A percentile compares a stretch with the other conserved stretches of the same genome.
Conservation (phyloP, 495 filamentous ascomycete genomes). For the Hypoxylon rickii region DNA sequence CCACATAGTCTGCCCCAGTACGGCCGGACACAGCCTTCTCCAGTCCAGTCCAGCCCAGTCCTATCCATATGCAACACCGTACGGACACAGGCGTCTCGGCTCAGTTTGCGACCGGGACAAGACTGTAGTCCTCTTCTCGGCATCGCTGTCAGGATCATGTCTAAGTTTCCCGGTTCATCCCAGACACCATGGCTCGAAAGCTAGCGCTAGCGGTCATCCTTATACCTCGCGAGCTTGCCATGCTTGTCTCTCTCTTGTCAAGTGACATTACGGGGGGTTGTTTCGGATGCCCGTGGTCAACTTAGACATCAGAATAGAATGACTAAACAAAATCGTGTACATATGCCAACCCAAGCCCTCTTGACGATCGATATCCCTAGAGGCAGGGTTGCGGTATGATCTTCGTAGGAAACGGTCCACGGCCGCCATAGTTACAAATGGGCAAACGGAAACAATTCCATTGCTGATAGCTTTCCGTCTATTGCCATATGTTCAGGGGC, state of each 20-base stretch:
- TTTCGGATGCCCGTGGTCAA: slow-evolving; percentile 24
- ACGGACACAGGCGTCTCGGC: slow-evolving; percentile 2
- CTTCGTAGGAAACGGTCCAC: slow-evolving; percentile 27
- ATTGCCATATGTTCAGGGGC: slow-evolving; percentile 14
- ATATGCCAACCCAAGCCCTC: slow-evolving; percentile 20
- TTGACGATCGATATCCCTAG: slow-evolving; percentile 30
- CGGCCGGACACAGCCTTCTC: slow-evolving; percentile 7
- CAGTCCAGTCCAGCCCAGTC: too few species aligned
- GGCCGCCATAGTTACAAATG: slow-evolving; percentile 21
- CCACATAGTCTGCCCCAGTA: slow-evolving; percentile 5
- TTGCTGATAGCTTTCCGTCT: slow-evolving; percentile 7
- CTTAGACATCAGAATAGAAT: slow-evolving; percentile 9
- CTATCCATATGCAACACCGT: background rate
- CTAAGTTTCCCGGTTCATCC: slow-evolving; percentile 3
- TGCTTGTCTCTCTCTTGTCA: slow-evolving; percentile 11
- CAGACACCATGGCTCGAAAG: slow-evolving; percentile 5
- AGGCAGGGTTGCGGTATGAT: slow-evolving; percentile 29
- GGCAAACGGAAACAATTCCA: slow-evolving; percentile 12
- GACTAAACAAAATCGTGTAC: slow-evolving; percentile 8
- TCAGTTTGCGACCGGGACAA: background rate
- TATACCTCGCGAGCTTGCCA: slow-evolving; percentile 8
- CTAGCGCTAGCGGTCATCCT: slow-evolving; percentile 14
- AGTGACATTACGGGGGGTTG: slow-evolving; percentile 21
- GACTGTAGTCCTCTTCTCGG: background rate
- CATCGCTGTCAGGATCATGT: slow-evolving; percentile 9